These are phyloP conservation scores for Backusella sp. DNA, from an alignment of 192 early-diverging fungal species.

Conservation along the genomic window DNA sequence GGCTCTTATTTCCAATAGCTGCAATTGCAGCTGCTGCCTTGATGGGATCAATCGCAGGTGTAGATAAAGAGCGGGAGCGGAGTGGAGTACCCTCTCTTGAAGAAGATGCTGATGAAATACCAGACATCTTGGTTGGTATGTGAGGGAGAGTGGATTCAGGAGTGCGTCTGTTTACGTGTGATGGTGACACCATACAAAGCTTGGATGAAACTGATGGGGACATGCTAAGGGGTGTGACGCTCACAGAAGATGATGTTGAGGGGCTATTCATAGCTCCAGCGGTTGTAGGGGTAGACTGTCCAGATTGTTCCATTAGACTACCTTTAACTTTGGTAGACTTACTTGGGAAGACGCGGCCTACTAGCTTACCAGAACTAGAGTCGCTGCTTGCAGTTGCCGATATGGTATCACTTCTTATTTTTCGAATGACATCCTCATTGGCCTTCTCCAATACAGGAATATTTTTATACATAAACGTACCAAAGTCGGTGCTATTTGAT, in stretches of 20 bases:
- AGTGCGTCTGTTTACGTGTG: background rate
- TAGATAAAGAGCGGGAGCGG: slow-evolving; percentile 1
- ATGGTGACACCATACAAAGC: slow-evolving; percentile 6
- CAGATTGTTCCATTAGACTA: background rate
- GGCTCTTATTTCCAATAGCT: background rate
- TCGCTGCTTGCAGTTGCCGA: slow-evolving; percentile 20
- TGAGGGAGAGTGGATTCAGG: slow-evolving; percentile 5
- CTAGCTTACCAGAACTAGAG: background rate
- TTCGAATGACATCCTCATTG: slow-evolving; percentile 82
- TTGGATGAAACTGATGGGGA: slow-evolving; percentile 15
- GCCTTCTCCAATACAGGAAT: slow-evolving; percentile 85
- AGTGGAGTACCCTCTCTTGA: slow-evolving; percentile 11
- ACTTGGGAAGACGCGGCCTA: background rate
- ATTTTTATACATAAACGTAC: slow-evolving; percentile 91
- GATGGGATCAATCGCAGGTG: slow-evolving; percentile 6
- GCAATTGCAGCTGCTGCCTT: background rate
- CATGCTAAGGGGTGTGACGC: slow-evolving; percentile 7
- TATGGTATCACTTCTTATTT: slow-evolving; percentile 67
- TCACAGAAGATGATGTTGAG: background rate
- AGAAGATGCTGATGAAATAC: slow-evolving; percentile 2
- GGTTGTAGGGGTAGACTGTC: background rate
- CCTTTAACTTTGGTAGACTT: background rate
- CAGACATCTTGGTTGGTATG: slow-evolving; percentile 15
- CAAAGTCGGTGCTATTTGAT: slow-evolving; percentile 67
- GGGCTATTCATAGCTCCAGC: background rate